Percentiles rank a stretch among this genome's conserved stretches.
These are phyloP conservation scores for Capsicum baccatum DNA, from an alignment of 257 asterid species.

Conservation along the genomic window DNA sequence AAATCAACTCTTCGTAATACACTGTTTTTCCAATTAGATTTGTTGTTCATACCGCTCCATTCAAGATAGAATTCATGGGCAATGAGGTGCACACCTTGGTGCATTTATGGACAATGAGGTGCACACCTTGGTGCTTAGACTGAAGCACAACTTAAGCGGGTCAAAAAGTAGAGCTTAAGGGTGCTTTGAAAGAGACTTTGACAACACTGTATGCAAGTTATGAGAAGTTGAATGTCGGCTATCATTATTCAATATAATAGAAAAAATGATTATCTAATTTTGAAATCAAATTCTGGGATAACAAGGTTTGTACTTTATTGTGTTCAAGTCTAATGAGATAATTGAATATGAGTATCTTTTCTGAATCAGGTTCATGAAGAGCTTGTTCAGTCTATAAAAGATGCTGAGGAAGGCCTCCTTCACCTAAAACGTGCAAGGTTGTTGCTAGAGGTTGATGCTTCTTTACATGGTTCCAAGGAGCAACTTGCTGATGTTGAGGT, in stretches of 20 bases:
- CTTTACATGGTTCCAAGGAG: slow-evolving; percentile 46
- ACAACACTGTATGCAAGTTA: not conserved
- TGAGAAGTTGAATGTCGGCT: not conserved
- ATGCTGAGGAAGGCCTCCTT: slow-evolving; percentile 88
- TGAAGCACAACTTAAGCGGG: not conserved
- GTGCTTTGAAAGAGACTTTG: not conserved
- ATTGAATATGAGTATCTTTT: slow-evolving; percentile 24
- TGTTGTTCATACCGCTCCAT: not conserved
- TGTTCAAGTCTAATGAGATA: not conserved
- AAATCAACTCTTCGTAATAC: too few species aligned
- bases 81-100: not conserved
- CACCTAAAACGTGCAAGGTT: slow-evolving; percentile 80
- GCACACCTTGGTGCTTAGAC: too few species aligned
- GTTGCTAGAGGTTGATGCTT: slow-evolving; percentile 69
- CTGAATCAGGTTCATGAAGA: slow-evolving; percentile 65
- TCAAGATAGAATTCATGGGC: not conserved
- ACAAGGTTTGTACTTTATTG: not conserved
- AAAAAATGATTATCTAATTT: not conserved
- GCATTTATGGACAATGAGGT: not conserved
- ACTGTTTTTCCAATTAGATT: too few species aligned
- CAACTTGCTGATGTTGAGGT: slow-evolving; percentile 47
- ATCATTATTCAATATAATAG: not conserved
- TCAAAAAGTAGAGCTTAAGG: not conserved
- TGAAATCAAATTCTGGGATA: not conserved
- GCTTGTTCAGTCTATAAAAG: slow-evolving; percentile 75